Evolutionary conservation across 768 basidiomycete species (phyloP).

Genomic region (Podaxis sp.): DNA sequence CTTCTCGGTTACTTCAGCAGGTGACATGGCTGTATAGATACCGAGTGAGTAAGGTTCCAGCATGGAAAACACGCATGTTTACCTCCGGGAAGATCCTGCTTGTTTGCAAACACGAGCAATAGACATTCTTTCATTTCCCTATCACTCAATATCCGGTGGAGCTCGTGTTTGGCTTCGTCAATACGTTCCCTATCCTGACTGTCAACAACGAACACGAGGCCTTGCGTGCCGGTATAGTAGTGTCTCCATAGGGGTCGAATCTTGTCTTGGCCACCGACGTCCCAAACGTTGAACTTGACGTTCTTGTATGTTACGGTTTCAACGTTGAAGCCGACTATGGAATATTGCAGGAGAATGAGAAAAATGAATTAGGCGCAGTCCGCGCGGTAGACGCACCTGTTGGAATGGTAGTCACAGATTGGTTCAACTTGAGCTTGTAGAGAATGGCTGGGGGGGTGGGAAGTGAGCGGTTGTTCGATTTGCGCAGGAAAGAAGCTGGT

Average conservation of each 20-base stretch:
- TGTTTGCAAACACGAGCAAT: slow-evolving; percentile 98
- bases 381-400: slow-evolving; percentile 59
- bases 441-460: slow-evolving; percentile 71
- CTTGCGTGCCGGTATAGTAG: slow-evolving; percentile 99
- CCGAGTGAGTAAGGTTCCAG: not conserved
- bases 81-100: slow-evolving; percentile 98
- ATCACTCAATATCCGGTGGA: slow-evolving; percentile 94
- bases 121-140: slow-evolving; percentile 98
- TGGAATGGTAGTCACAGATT: slow-evolving; percentile 97
- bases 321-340: slow-evolving; percentile 93
- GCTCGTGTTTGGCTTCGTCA: slow-evolving; percentile 94
- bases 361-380: not conserved
- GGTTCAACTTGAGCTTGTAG: slow-evolving; percentile 98
- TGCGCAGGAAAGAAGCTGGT: not conserved
- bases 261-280: slow-evolving; percentile 99
- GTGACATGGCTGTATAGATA: slow-evolving; percentile 83
- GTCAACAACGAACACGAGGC: slow-evolving; percentile 97
- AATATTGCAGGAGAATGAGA: slow-evolving; percentile 10
- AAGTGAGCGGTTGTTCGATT: slow-evolving; percentile 11
- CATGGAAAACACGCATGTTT: slow-evolving; percentile 23
- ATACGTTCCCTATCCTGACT: slow-evolving; percentile 94
- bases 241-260: slow-evolving; percentile 98
- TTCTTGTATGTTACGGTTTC: slow-evolving; percentile 99
- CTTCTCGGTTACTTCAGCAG: slow-evolving; percentile 97
- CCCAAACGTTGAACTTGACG: slow-evolving; percentile 94